Evolutionary conservation across 805 yeast species (phyloP).

Genomic region (Metschnikowia santaceciliae): DNA sequence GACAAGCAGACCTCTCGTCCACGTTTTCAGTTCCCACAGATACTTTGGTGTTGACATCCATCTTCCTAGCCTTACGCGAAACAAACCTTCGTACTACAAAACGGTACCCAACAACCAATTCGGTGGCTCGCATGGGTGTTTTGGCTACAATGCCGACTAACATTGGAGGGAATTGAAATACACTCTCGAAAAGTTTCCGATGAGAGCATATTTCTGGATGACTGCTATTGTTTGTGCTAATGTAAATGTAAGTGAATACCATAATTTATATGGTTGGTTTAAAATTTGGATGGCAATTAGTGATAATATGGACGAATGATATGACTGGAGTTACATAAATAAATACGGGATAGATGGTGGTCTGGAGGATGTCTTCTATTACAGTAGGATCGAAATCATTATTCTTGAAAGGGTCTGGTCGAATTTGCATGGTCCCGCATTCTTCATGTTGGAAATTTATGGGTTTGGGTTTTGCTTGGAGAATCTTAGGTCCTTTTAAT

Average conservation of each 20-base stretch:
- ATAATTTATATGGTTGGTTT: not conserved
- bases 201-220: too few relatives aligned
- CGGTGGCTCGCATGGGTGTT: constrained; percentile 6
- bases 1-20: constrained; percentile 18
- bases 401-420: not conserved
- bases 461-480: not conserved
- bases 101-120: constrained; percentile 8
- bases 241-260: not conserved
- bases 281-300: not conserved
- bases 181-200: not conserved
- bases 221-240: not conserved
- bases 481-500: not conserved
- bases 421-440: not conserved
- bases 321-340: not conserved
- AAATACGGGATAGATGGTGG: not conserved
- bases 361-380: not conserved
- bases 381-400: not conserved
- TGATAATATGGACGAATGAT: not conserved
- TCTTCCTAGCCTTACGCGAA: constrained; percentile 32
- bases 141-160: constrained; percentile 2
- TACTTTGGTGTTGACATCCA: constrained; percentile 28
- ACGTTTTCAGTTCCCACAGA: constrained; percentile 33
- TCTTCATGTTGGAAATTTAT: not conserved
- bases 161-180: not conserved
- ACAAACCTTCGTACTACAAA: constrained; percentile 21